A percentile compares a stretch with the other conserved stretches of the same genome.
Evolutionary conservation across 1,284 basidiomycete species (phyloP).

Genomic region (Boletus semigastroideus): DNA sequence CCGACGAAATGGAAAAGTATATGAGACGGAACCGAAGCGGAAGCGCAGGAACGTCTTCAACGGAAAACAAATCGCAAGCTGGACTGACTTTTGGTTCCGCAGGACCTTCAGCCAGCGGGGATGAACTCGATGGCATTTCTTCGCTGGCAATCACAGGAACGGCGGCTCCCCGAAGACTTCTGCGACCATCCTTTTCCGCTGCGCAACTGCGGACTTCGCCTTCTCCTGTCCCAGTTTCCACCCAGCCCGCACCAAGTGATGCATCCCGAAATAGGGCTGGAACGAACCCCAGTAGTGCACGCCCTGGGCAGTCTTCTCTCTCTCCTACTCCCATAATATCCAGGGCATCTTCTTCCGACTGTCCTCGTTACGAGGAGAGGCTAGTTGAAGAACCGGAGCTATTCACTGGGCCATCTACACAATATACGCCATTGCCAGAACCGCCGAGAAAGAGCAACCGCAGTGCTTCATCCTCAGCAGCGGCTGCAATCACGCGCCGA

Average conservation of each 20-base stretch:
- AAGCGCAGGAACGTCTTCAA: conserved; percentile 67
- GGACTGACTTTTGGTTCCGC: conserved; percentile 49
- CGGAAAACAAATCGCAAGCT: conserved; percentile 61
- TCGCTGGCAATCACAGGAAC: conserved; percentile 51
- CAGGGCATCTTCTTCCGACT: conserved; percentile 52
- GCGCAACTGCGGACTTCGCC: conserved; percentile 63
- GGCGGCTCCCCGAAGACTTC: conserved; percentile 53
- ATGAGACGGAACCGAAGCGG: conserved; percentile 75
- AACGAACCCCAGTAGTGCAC: conserved; percentile 54
- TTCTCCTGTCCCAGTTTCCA: conserved; percentile 36
- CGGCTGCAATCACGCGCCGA: conserved; percentile 52
- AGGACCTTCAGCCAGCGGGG: conserved; percentile 49
- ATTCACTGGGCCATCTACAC: conserved; percentile 62
- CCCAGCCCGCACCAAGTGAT: conserved; percentile 42
- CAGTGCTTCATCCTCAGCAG: conserved; percentile 37
- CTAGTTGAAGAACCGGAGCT: conserved; percentile 46
- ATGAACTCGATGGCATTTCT: conserved; percentile 51
- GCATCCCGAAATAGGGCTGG: conserved; percentile 58
- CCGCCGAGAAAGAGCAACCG: conserved; percentile 45
- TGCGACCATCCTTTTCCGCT: conserved; percentile 74
- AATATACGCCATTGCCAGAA: conserved; percentile 69
- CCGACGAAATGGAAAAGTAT: conserved; percentile 82
- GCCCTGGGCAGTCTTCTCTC: conserved; percentile 36
- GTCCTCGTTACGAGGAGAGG: conserved; percentile 39
- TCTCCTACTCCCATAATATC: conserved; percentile 44